A percentile compares a stretch with the other conserved stretches of the same genome.
These are phyloP conservation scores for Neospora caninum DNA, from an alignment of 169 alveolate genomes.

Conservation along the genomic window DNA sequence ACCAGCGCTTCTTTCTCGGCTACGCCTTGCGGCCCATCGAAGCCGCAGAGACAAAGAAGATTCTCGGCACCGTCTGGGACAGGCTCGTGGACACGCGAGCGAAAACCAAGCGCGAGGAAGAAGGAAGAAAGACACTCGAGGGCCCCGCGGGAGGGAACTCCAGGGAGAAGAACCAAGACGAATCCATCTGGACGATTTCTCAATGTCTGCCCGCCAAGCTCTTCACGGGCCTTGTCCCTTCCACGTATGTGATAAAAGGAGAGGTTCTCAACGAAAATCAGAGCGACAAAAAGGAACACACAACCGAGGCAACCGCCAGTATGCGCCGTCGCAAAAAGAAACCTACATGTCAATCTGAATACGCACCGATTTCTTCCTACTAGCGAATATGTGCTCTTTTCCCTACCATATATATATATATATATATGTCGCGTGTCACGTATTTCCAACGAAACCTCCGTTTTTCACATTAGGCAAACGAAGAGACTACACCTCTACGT, in stretches of 20 bases:
- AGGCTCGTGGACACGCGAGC: not conserved
- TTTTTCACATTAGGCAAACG: too few relatives aligned
- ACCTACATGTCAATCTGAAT: too few relatives aligned
- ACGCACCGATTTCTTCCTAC: too few relatives aligned
- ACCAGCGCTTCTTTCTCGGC: conserved; percentile 34
- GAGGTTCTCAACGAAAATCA: too few relatives aligned
- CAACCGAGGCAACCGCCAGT: too few relatives aligned
- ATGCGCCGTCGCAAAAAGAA: too few relatives aligned
- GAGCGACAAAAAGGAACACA: too few relatives aligned
- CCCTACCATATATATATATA: too few relatives aligned
- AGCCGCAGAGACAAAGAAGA: not conserved
- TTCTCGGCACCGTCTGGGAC: conserved; percentile 1
- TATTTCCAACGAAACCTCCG: too few relatives aligned
- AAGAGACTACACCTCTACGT: too few relatives aligned
- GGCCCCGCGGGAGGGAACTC: not conserved
- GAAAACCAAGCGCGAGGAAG: not conserved
- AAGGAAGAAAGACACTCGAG: not conserved
- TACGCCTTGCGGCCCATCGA: not conserved
- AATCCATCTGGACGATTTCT: not conserved
- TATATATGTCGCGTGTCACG: not conserved
- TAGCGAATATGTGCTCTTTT: too few relatives aligned
- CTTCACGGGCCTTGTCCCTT: not conserved
- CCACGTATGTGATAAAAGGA: conserved; percentile 1
- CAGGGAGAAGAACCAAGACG: not conserved
- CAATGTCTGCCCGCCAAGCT: conserved; percentile 47